Conservation (phyloP, 305 asterid species). For the Solanum hybrid region DNA sequence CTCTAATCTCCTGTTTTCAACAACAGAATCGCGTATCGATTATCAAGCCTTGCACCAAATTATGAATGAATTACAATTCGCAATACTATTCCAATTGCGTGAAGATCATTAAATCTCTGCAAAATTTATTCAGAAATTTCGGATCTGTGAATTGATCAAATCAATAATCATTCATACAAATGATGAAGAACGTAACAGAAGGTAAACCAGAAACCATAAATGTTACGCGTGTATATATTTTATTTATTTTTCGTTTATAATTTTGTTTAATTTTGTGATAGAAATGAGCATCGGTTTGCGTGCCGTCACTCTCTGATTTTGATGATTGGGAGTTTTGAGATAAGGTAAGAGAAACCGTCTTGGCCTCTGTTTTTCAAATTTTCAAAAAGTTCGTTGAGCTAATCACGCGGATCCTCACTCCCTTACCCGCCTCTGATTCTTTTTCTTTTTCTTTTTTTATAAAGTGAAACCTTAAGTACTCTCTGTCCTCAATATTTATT, state of each 20-base stretch:
- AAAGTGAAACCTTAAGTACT: too few relatives aligned
- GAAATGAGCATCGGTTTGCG: background rate
- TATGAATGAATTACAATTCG: background rate
- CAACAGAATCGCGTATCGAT: background rate
- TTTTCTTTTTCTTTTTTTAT: too few relatives aligned
- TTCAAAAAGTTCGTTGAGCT: background rate
- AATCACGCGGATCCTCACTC: constrained; percentile 2
- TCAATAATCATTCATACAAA: background rate
- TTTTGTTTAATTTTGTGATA: background rate
- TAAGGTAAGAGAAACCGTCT: background rate
- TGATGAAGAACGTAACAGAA: background rate
- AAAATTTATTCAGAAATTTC: background rate
- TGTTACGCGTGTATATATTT: background rate
- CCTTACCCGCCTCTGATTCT: background rate
- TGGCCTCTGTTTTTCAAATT: background rate
- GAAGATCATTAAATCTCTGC: background rate
- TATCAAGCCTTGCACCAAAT: background rate
- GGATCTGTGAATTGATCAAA: background rate
- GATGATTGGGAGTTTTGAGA: background rate
- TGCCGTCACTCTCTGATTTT: background rate
- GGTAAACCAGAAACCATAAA: background rate
- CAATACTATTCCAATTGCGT: background rate
- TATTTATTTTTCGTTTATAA: background rate
- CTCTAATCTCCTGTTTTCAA: background rate
- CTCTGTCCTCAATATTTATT: background rate